Percentiles rank a stretch among this genome's conserved stretches.
Evolutionary conservation across 169 alveolate species (phyloP).

Genomic region (Plasmodium fragile): DNA sequence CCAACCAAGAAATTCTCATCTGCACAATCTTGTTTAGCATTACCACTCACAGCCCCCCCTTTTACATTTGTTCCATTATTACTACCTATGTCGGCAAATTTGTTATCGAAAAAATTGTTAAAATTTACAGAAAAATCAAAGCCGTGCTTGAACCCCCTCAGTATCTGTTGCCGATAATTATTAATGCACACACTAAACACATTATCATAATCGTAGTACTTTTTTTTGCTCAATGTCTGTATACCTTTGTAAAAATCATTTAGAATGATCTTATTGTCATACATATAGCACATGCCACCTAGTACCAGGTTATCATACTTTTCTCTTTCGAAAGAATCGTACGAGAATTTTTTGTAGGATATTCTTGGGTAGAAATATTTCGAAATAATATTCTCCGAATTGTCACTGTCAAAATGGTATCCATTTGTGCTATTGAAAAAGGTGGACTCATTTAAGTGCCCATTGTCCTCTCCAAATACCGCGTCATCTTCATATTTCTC

Average conservation of each 20-base stretch:
- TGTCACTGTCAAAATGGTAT: conserved; percentile 39
- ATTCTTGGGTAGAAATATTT: conserved; percentile 75
- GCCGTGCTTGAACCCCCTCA: conserved; percentile 76
- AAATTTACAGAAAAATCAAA: conserved; percentile 75
- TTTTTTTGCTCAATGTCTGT: conserved; percentile 50
- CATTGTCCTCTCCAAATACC: conserved; percentile 6
- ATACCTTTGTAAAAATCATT: conserved; percentile 73
- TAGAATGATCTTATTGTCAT: conserved; percentile 64
- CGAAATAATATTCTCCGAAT: conserved; percentile 65
- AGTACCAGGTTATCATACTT: conserved; percentile 61
- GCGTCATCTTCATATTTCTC: conserved; percentile 58
- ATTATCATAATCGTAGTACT: conserved; percentile 71
- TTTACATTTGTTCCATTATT: not conserved
- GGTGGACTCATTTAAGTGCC: conserved; percentile 12
- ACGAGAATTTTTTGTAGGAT: conserved; percentile 70
- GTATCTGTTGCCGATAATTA: conserved; percentile 75
- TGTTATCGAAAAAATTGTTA: conserved; percentile 74
- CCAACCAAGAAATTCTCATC: conserved; percentile 66
- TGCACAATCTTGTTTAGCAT: not conserved
- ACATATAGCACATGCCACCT: conserved; percentile 75
- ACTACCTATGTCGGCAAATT: not conserved
- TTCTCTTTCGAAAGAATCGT: conserved; percentile 74
- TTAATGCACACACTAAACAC: conserved; percentile 73
- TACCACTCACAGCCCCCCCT: not conserved
- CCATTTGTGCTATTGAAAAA: conserved; percentile 17